Evolutionary conservation across 352 stramenopile genomes (phyloP), one percentile per base, ranked within the genome.

Genomic region (Phytopythium montanum): DNA sequence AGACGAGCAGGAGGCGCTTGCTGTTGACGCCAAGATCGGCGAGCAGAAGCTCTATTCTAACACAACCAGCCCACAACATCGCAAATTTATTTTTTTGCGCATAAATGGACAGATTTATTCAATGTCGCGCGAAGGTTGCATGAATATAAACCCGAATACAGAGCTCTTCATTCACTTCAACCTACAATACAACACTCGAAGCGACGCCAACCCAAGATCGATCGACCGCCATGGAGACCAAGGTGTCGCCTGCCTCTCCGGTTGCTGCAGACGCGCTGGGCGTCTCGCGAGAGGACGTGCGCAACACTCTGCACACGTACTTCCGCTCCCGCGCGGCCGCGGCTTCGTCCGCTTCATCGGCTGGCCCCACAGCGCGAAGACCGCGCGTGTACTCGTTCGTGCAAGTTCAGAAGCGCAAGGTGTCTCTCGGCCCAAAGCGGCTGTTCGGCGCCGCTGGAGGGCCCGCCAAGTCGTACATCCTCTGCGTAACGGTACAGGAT

Each of bases 341-440:
- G 4, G 16, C 42, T 12, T 16, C 42, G 9, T 49, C 42, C 7
- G 21, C 41, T 7, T 49, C 42, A 8, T 49, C 42, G 8, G 16
- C 42, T 38, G 33, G 33, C 8, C 25, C 2, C 33, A 21, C 14
- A 21, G 21, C 12, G 56, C 57, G 36, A n/a, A 73, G 79, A 42
- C 76, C 78, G 45, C 74, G 71, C 31, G 72, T 88, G 29, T 81
- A 75, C 54, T 76, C 73, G 26, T 88, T 88, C 58, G 60, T 90
- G 31, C 72, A 85, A 39, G 81, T 90, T 46, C 75, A 87, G 46
- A 90, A 88, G 46, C 74, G 80, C 61, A 87, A 87, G 46, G 60
- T 68, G 19, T 76, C 64, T 61, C 71, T 76, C 9, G 69, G 71
- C 38, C 70, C 58, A 64, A 90, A 89, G 59, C 75, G 75, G 33